Base-by-base conservation (phyloP, 78 protist species). In the Ministeria vibrans region DNA sequence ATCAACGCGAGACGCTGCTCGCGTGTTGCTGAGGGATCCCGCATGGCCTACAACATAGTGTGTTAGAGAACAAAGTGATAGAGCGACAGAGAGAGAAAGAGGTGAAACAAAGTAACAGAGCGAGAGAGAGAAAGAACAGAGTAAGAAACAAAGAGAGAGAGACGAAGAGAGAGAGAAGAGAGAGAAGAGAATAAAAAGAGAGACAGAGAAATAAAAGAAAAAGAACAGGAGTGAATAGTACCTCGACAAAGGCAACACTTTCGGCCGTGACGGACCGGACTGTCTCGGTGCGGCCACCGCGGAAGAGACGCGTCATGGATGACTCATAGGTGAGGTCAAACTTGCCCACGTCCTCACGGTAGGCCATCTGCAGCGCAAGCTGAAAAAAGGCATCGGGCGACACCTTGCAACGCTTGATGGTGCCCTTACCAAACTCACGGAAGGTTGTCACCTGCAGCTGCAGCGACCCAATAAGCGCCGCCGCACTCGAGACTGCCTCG, bases 381-480 rank as follows among this genome's bases (percentile, higher is more conserved):
- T 87, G 91, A 11, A 79, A 7, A 41, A 44, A 87, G n/a, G 77
- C 87, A 77, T 87, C 91, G 25, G 89, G 89, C 25, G 85, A 79
- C 42, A 86, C 79, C 27, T 30, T 13, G 66, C 32, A 59, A 44
- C 34, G 7, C 78, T 84, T 84, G 38, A 84, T 78, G 5, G 46
- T 9, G 44, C 79, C 82, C 71, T 84, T 83, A 66, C 83, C 78
- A 59, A 43, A 83, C 23, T 62, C 76, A 27, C 44, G 51, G 32
- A 71, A 72, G 71, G 7, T 4, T 11, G 70, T 1, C 44, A 81
- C 7, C 27, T 34, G 27, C 61, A 61, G 71, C 51, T 75, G 70
- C 36, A 79, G 43, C 53, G 64, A 59, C 3, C 38, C 41, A 30
- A 39, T 66, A 27, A 30, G 43, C 43, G 6, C 71, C 38, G 3